Conservation (phyloP, 257 asterid species). For the Penstemon barbatus region DNA sequence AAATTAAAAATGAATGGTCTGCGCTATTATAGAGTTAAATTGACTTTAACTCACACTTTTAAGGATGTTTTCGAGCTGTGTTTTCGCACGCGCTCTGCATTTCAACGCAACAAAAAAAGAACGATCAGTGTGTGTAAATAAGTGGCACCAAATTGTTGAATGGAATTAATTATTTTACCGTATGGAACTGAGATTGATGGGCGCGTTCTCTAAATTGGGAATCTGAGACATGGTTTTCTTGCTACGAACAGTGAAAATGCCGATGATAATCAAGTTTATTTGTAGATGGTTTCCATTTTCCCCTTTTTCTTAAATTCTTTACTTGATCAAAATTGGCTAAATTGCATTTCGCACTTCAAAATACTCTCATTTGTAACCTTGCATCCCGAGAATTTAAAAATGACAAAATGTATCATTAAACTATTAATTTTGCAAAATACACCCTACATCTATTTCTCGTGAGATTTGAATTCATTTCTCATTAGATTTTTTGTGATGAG, state of each 20-base stretch:
- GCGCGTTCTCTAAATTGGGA: slow-evolving; percentile 85
- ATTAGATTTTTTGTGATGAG: no score
- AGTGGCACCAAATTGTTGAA: slow-evolving; percentile 3
- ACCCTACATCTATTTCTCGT: no score
- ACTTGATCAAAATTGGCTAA: no score
- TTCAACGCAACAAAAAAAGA: slow-evolving; percentile 23
- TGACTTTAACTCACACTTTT: slow-evolving; percentile 59
- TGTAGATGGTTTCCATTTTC: slow-evolving; percentile 1
- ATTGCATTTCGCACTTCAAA: no score
- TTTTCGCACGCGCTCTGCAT: slow-evolving; percentile 72
- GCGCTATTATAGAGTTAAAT: not conserved
- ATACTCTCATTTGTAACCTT: no score
- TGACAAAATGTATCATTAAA: no score
- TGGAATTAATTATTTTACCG: slow-evolving; percentile 43
- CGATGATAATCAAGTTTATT: no score
- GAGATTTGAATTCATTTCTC: no score
- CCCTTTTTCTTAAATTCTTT: slow-evolving; percentile 7
- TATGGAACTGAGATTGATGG: slow-evolving; percentile 70
- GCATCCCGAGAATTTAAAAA: no score
- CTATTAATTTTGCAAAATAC: no score
- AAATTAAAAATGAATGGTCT: slow-evolving; percentile 3
- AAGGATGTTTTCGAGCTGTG: slow-evolving; percentile 71
- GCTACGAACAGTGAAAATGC: no score
- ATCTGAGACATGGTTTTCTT: slow-evolving; percentile 69
- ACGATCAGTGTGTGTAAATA: not conserved